phyloP scores from a whole-genome alignment of 352 stramenopile genomes.

The Phytophthora tubulina region DNA sequence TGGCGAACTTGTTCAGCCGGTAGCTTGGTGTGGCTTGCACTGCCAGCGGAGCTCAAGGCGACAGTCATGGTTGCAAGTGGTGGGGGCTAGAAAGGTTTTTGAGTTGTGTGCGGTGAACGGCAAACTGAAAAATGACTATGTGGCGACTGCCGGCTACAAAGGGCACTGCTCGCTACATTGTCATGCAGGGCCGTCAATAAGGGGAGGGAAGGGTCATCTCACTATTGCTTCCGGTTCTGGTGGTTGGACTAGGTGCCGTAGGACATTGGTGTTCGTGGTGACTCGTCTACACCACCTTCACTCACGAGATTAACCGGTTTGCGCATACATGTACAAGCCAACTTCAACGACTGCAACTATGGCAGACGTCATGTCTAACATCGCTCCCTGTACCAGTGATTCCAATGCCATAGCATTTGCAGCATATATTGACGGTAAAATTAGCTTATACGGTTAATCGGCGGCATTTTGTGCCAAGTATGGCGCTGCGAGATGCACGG shows the following conservation, averaged over 20 bases:
- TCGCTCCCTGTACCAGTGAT: too few relatives aligned
- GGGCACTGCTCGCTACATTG: too few relatives aligned
- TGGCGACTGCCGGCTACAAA: too few relatives aligned
- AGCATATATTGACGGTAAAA: conserved; percentile 7
- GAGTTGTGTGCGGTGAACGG: conserved; percentile 6
- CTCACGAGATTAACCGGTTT: conserved; percentile 18
- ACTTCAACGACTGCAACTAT: conserved; percentile 25
- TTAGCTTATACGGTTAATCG: conserved; percentile 15
- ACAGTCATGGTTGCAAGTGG: conserved; percentile 16
- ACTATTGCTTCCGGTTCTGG: conserved; percentile 11
- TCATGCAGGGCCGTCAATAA: not conserved
- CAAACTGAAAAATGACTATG: conserved; percentile 26
- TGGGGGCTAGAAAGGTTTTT: not conserved
- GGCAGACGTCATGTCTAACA: too few relatives aligned
- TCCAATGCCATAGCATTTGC: too few relatives aligned
- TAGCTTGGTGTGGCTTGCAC: conserved; percentile 20
- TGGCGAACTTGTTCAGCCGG: conserved; percentile 41
- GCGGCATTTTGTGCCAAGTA: not conserved
- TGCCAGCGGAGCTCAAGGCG: not conserved
- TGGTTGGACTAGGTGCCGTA: conserved; percentile 30
- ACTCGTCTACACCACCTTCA: conserved; percentile 30
- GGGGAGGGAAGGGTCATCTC: not conserved
- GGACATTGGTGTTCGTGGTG: conserved; percentile 28
- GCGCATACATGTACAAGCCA: conserved; percentile 8
- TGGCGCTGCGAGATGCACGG: conserved; percentile 47